Evolutionary conservation across 2,329 filamentous ascomycete genomes (phyloP).

Genomic region (Aspergillus arachidicola): DNA sequence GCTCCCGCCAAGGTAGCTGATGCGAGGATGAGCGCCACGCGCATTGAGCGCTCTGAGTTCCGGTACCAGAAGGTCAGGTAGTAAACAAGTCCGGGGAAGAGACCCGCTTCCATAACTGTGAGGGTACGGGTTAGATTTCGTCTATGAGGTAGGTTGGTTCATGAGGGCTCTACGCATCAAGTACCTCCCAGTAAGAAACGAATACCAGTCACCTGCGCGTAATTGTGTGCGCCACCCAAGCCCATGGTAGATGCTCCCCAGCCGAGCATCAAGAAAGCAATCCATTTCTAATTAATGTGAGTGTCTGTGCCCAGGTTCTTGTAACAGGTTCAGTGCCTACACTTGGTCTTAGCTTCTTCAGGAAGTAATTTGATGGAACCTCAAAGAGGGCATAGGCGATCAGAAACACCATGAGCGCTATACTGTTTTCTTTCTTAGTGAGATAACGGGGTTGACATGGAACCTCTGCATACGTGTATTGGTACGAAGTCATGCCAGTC

Average conservation of each 20-base stretch:
- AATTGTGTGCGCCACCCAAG: slow-evolving; percentile 48
- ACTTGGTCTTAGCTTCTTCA: slow-evolving; percentile 52
- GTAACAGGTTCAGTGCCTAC: slow-evolving; percentile 24
- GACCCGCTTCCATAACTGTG: slow-evolving; percentile 51
- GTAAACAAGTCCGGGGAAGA: slow-evolving; percentile 54
- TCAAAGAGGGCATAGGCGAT: slow-evolving; percentile 54
- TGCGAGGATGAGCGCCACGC: slow-evolving; percentile 58
- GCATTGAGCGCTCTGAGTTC: slow-evolving; percentile 58
- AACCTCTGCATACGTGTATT: slow-evolving; percentile 55
- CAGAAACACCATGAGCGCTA: slow-evolving; percentile 52
- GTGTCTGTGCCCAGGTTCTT: neutral
- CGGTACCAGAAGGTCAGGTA: slow-evolving; percentile 60
- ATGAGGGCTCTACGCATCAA: neutral
- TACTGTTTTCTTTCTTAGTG: slow-evolving; percentile 27
- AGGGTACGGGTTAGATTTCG: neutral
- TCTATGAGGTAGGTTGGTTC: neutral
- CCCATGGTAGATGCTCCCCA: slow-evolving; percentile 55
- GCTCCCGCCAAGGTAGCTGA: slow-evolving; percentile 59
- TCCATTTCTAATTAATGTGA: slow-evolving; percentile 41
- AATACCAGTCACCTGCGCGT: slow-evolving; percentile 47
- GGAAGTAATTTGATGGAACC: slow-evolving; percentile 53
- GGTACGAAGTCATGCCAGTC: slow-evolving; percentile 62
- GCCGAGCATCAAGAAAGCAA: slow-evolving; percentile 53
- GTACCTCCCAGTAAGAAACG: slow-evolving; percentile 50
- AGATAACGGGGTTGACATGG: neutral